Base-by-base conservation (phyloP, 202 grass and related monocot genomes). In the Musa balbisiana region DNA sequence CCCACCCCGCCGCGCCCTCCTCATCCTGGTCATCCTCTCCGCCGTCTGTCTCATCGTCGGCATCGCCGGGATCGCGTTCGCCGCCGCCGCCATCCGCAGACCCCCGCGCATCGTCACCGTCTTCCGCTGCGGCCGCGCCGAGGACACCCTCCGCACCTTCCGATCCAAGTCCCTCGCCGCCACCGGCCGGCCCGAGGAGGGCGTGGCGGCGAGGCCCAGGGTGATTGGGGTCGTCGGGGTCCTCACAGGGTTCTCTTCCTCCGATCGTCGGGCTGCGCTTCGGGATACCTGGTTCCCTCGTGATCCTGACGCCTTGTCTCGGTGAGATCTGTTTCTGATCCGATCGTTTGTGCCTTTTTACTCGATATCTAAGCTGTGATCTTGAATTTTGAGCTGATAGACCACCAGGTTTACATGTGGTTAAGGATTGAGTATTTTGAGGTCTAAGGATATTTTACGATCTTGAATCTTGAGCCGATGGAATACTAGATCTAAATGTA, bases 231-330 rank as follows among this genome's bases (percentile, higher is more conserved):
- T 99, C 27, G 89, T 99, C 5, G 91, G 95, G 15, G 87, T 99
- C 27, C 87, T 90, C 72, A 99, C 91, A 10, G 83, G 85, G 21
- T 85, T 88, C 53, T 82, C 85, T 73, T 89, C 85, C 43, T 80
- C 85, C 74, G 91, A 80, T 15, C 85, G 75, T 26, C 86, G 89
- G 21, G 85, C 79, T 1, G 91, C 87, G 52, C 87, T 99, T 13
- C 85, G 95, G 13, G 84, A 79, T 62, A 94, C 95, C 64, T 99
- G 91, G 95, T 99, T 99, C 83, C 95, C 95, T 2, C 77, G 83
- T 74, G 86, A 95, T 68, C 77, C 95, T 53, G 89, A 99, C 78
- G 91, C 85, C 67, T 81, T 99, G 82, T 80, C 85, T 69, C 92
- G 95, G 95, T 98, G 71, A 73, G 77, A 84, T 76, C 55, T 29